These are phyloP conservation scores for Lyophyllum atratum DNA, from an alignment of 768 basidiomycete species.

Conservation along the genomic window DNA sequence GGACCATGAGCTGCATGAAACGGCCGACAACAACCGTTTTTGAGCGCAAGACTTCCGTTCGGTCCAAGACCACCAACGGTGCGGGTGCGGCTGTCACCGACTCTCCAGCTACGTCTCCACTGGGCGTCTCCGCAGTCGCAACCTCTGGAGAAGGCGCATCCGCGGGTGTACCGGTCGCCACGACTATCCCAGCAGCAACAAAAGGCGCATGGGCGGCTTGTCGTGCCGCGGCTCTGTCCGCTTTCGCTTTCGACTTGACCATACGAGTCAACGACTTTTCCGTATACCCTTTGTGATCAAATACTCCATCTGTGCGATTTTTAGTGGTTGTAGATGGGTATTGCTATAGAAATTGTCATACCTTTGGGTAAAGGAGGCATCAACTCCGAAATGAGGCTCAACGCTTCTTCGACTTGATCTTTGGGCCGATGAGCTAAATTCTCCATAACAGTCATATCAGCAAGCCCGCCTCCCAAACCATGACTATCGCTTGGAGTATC, in stretches of 20 bases:
- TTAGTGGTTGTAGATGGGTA: slow-evolving; percentile 3
- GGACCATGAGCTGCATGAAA: slow-evolving; percentile 88
- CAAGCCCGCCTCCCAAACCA: slow-evolving; percentile 84
- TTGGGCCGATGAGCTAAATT: slow-evolving; percentile 95
- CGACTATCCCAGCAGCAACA: slow-evolving; percentile 18
- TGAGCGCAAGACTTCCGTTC: slow-evolving; percentile 75
- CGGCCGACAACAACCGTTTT: slow-evolving; percentile 76
- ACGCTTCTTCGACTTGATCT: slow-evolving; percentile 94
- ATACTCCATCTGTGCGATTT: slow-evolving; percentile 79
- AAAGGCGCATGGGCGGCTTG: slow-evolving; percentile 43
- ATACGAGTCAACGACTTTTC: slow-evolving; percentile 81
- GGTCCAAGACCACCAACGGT: slow-evolving; percentile 46
- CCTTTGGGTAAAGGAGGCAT: slow-evolving; percentile 94
- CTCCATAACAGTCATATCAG: slow-evolving; percentile 98
- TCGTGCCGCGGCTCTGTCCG: slow-evolving; percentile 73
- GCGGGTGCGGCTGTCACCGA: slow-evolving; percentile 33
- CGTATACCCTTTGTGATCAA: slow-evolving; percentile 88
- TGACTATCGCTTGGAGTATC: slow-evolving; percentile 65
- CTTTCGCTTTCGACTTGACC: slow-evolving; percentile 82
- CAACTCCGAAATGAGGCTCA: slow-evolving; percentile 87
- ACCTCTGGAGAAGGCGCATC: slow-evolving; percentile 30
- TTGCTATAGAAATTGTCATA: slow-evolving; percentile 28
- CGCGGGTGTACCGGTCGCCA: slow-evolving; percentile 3
- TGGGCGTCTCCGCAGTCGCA: slow-evolving; percentile 32
- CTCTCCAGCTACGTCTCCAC: slow-evolving; percentile 41